phyloP scores from a whole-genome alignment of 1,139 yeast species.

The Meyerozyma athensensis region DNA sequence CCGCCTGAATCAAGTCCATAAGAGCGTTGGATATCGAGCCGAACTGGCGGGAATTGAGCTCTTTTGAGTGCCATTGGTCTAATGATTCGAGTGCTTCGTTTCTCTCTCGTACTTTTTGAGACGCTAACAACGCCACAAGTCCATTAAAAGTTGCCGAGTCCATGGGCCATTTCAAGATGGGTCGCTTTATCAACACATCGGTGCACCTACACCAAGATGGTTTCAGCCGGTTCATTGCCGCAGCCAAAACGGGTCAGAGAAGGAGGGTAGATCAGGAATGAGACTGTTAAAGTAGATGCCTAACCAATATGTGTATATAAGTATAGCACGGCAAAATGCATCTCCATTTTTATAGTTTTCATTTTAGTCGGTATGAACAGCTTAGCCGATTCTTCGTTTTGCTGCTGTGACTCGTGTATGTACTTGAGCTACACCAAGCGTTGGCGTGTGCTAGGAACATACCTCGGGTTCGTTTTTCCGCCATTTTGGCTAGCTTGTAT shows the following conservation, averaged over 20 bases:
- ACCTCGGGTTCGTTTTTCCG: not conserved
- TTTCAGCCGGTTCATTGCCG: not conserved
- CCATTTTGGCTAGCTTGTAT: not conserved
- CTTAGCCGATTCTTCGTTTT: not conserved
- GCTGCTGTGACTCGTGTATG: not conserved
- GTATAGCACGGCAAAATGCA: not conserved
- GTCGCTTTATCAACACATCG: too few relatives aligned
- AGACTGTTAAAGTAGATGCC: too few relatives aligned
- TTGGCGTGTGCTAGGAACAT: too few relatives aligned
- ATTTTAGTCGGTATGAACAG: not conserved
- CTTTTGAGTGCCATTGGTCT: not conserved
- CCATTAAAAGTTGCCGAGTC: not conserved
- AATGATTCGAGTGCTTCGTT: not conserved
- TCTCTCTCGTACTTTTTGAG: conserved; percentile 1
- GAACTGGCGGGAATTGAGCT: conserved; percentile 2
- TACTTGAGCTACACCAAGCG: not conserved
- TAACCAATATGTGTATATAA: too few relatives aligned
- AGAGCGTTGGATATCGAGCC: not conserved
- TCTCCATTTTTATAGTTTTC: not conserved
- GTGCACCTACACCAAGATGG: not conserved
- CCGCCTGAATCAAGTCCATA: not conserved
- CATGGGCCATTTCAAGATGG: not conserved
- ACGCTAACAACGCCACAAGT: not conserved
- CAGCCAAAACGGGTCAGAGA: not conserved
- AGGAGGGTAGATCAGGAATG: not conserved